Conservation (phyloP, 78 protist genomes). For the Dictyostelium intermedium region DNA sequence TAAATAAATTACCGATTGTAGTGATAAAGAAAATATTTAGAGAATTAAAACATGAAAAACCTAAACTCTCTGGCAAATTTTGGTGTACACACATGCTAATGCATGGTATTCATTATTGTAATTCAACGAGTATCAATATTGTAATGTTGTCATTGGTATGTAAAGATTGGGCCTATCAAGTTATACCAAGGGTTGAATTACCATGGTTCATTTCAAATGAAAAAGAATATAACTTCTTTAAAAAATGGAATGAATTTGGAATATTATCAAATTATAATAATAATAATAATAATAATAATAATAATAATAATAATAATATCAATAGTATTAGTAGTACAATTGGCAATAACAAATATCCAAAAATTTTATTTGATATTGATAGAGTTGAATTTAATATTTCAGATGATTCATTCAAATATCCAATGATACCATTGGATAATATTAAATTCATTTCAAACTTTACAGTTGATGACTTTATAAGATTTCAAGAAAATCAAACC, state of each 20-base stretch:
- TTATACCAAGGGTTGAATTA: not conserved
- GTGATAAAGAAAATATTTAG: conserved; percentile 2
- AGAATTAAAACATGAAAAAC: not conserved
- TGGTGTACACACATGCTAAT: not conserved
- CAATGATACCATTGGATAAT: not conserved
- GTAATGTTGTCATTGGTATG: not conserved
- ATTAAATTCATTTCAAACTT: not conserved
- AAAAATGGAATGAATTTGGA: not conserved
- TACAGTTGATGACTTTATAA: not conserved
- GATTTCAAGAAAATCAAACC: not conserved
- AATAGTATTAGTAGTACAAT: no score
- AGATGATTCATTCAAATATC: not conserved
- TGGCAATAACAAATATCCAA: not conserved
- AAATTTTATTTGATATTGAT: not conserved
- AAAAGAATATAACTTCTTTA: not conserved
- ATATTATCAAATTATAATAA: not conserved
- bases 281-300: not conserved
- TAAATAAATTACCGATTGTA: not conserved
- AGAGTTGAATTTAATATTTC: not conserved
- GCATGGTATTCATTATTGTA: not conserved
- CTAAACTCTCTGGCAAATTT: not conserved
- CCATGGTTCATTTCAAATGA: not conserved
- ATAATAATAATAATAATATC: not conserved
- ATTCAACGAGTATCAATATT: not conserved
- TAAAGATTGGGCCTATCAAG: not conserved